Evolutionary conservation across 1,284 basidiomycete genomes (phyloP).

Genomic region (Pseudozyma hubeiensis): DNA sequence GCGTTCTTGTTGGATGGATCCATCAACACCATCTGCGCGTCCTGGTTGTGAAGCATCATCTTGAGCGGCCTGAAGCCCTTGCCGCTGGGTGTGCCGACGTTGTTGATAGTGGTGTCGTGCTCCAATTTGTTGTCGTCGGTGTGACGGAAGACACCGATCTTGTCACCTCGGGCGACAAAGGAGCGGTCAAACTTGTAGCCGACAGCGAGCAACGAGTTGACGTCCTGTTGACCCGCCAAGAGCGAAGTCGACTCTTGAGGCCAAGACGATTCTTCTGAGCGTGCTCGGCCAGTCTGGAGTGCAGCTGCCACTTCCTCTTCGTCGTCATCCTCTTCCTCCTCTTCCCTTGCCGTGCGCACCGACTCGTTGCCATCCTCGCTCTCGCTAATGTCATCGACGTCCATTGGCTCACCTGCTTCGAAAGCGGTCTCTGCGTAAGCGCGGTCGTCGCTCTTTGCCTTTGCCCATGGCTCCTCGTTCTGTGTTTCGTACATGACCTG

Average conservation of each 20-base stretch:
- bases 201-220: constrained; percentile 89
- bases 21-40: constrained; percentile 93
- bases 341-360: constrained; percentile 55
- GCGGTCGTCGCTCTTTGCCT: constrained; percentile 75
- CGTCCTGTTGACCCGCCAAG: constrained; percentile 47
- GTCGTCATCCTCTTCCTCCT: constrained; percentile 71
- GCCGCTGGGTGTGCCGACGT: constrained; percentile 83
- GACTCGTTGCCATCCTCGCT: constrained; percentile 51
- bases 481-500: constrained; percentile 84
- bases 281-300: constrained; percentile 31
- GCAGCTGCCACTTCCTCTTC: constrained; percentile 74
- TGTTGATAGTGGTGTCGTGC: constrained; percentile 88
- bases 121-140: constrained; percentile 81
- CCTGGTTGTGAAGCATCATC: constrained; percentile 97
- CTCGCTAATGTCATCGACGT: constrained; percentile 57
- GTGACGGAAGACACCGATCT: constrained; percentile 96
- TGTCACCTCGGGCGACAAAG: constrained; percentile 93
- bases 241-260: constrained; percentile 40
- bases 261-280: constrained; percentile 27
- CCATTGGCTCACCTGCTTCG: constrained; percentile 85
- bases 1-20: constrained; percentile 86
- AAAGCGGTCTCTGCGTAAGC: constrained; percentile 74
- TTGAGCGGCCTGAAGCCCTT: constrained; percentile 87
- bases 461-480: constrained; percentile 81
- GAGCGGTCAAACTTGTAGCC: constrained; percentile 97